Conservation (phyloP, 2,329 filamentous ascomycete genomes). For the Byssochlamys sp. region DNA sequence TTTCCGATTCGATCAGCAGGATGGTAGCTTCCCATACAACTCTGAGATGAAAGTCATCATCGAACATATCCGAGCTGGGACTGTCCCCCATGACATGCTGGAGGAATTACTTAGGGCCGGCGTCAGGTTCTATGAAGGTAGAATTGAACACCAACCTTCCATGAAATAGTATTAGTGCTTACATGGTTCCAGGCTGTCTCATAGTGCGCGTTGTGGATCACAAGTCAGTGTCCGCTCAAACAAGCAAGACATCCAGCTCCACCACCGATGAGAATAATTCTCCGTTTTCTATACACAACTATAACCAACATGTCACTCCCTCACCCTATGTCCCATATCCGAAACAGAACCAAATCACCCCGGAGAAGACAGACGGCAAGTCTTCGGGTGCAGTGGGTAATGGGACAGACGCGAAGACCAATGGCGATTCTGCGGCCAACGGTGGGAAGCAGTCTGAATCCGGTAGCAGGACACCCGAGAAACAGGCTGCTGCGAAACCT, state of each 20-base stretch:
- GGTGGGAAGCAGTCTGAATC: conserved; percentile 46
- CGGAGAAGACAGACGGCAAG: conserved; percentile 20
- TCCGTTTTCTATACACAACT: conserved; percentile 82
- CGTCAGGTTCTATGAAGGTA: conserved; percentile 80
- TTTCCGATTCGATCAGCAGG: conserved; percentile 88
- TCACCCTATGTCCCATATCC: conserved; percentile 75
- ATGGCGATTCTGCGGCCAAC: conserved; percentile 16
- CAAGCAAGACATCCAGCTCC: conserved; percentile 45
- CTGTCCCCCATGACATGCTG: conserved; percentile 80
- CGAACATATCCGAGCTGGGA: conserved; percentile 65
- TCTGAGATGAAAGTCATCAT: conserved; percentile 79
- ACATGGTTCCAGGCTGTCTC: conserved; percentile 52
- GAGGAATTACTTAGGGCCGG: conserved; percentile 62
- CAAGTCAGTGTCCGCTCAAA: conserved; percentile 55
- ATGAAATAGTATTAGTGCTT: conserved; percentile 2
- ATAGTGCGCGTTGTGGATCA: conserved; percentile 93
- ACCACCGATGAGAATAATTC: conserved; percentile 53
- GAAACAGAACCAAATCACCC: conserved; percentile 27
- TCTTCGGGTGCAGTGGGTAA: conserved; percentile 11
- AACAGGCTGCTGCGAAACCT: conserved; percentile 41
- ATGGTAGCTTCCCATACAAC: conserved; percentile 82
- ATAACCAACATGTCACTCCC: conserved; percentile 79
- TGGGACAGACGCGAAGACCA: conserved; percentile 13
- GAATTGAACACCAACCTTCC: conserved; percentile 1
- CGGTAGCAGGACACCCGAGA: conserved; percentile 36